phyloP scores from a whole-genome alignment of 163 green algal species.

The Prototheca wickerhamii region DNA sequence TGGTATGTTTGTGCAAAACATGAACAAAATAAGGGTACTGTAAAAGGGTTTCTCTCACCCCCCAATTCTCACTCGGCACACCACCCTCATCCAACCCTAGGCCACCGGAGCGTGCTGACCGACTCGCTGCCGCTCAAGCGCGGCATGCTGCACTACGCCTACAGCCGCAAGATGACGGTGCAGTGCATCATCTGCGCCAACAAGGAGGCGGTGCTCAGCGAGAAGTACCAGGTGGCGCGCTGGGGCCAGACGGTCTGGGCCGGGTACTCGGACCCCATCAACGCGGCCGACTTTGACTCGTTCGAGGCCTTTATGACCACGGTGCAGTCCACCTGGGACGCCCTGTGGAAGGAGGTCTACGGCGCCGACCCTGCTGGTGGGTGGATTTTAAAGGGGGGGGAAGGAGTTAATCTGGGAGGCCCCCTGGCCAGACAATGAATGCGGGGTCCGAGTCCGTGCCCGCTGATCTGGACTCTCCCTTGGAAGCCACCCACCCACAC shows the following conservation, averaged over 20 bases:
- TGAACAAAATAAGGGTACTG: no score
- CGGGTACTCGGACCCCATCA: conserved; percentile 42
- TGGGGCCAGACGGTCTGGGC: conserved; percentile 52
- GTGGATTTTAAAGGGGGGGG: not conserved
- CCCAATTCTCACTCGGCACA: no score
- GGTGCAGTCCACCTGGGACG: conserved; percentile 52
- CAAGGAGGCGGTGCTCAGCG: conserved; percentile 70
- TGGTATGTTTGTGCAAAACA: not conserved
- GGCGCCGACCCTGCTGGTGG: conserved; percentile 10
- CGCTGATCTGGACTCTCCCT: no score
- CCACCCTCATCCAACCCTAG: conserved; percentile 17
- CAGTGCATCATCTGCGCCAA: conserved; percentile 67
- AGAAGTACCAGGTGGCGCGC: conserved; percentile 50
- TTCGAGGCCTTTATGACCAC: conserved; percentile 46
- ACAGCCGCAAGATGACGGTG: conserved; percentile 56
- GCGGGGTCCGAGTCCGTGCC: no score
- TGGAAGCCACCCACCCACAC: no score
- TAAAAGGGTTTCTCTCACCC: no score
- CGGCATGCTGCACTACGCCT: conserved; percentile 78
- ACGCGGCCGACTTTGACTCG: conserved; percentile 22
- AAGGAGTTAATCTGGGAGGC: not conserved
- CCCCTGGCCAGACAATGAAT: no score
- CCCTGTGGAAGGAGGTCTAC: conserved; percentile 49
- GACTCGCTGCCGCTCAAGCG: conserved; percentile 66
- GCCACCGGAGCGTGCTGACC: conserved; percentile 54